Evolutionary conservation across 257 asterid genomes (phyloP).

Genomic region (Misopates orontium): DNA sequence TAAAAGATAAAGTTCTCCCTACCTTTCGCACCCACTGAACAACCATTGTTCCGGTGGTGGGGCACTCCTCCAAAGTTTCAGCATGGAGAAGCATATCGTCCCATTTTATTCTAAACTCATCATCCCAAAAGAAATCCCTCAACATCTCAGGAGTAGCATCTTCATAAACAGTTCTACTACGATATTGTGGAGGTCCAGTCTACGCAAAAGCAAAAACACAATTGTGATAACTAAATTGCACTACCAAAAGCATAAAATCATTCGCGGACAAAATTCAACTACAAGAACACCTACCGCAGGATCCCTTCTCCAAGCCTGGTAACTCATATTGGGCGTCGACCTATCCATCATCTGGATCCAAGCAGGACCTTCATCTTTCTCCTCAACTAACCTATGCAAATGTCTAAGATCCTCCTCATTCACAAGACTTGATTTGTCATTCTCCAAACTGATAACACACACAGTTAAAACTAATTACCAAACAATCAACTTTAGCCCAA

Average conservation of each 20-base stretch:
- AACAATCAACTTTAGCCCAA: background rate
- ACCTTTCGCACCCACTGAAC: conserved; percentile 97
- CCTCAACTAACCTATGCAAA: conserved; percentile 59
- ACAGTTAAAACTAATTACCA: conserved; percentile 27
- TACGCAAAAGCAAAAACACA: conserved; percentile 18
- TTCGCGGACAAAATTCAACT: no score
- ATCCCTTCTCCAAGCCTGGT: conserved; percentile 95
- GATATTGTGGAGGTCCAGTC: conserved; percentile 92
- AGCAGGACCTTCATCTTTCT: conserved; percentile 72
- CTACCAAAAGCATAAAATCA: conserved; percentile 10
- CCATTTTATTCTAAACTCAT: conserved; percentile 81
- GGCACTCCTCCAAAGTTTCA: conserved; percentile 69
- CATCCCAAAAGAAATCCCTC: conserved; percentile 95
- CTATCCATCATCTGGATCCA: conserved; percentile 94
- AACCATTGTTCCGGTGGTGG: conserved; percentile 69
- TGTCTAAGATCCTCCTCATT: conserved; percentile 62
- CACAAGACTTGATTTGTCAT: conserved; percentile 49
- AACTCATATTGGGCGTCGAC: conserved; percentile 71
- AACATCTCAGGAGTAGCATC: conserved; percentile 90
- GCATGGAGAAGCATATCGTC: conserved; percentile 84
- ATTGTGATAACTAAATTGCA: background rate
- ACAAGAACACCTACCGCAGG: conserved; percentile 54
- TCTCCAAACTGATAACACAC: conserved; percentile 46
- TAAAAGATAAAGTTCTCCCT: conserved; percentile 5
- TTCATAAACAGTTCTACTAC: conserved; percentile 82